Percentiles rank a stretch among this genome's conserved stretches.
Conservation (phyloP, 331 rosid genomes). For the Pyracantha coccinea region DNA sequence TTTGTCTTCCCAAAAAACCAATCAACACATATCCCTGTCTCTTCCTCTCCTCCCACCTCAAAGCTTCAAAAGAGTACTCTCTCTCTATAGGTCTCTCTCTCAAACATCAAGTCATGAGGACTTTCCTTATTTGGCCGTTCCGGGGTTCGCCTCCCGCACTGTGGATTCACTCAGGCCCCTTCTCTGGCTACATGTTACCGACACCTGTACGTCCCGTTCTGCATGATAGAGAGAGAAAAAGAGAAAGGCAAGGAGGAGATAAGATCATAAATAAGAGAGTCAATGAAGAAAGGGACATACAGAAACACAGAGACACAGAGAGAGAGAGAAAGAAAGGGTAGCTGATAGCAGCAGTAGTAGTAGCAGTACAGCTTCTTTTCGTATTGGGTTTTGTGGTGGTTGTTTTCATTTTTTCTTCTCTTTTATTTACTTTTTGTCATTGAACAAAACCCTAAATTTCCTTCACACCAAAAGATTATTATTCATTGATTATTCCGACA, state of each 20-base stretch:
- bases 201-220: slow-evolving; percentile 13
- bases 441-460: slow-evolving; percentile 12
- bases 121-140: slow-evolving; percentile 6
- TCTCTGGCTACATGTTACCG: slow-evolving; percentile 19
- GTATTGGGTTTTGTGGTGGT: background rate
- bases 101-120: background rate
- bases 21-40: background rate
- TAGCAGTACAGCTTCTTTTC: background rate
- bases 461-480: background rate
- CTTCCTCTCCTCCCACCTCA: background rate
- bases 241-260: background rate
- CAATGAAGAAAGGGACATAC: background rate
- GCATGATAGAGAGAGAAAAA: slow-evolving; percentile 20
- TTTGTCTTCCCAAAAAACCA: background rate
- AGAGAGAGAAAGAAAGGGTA: background rate
- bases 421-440: background rate
- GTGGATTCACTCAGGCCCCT: background rate
- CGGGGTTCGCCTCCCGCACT: background rate
- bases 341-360: background rate
- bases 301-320: background rate
- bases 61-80: background rate
- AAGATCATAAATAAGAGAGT: background rate
- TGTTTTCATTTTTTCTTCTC: background rate
- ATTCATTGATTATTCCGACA: background rate
- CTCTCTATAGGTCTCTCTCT: background rate